Evolutionary conservation across 805 yeast species (phyloP), one percentile per base, ranked within the genome.

Genomic region (Myxozyma sirexii): DNA sequence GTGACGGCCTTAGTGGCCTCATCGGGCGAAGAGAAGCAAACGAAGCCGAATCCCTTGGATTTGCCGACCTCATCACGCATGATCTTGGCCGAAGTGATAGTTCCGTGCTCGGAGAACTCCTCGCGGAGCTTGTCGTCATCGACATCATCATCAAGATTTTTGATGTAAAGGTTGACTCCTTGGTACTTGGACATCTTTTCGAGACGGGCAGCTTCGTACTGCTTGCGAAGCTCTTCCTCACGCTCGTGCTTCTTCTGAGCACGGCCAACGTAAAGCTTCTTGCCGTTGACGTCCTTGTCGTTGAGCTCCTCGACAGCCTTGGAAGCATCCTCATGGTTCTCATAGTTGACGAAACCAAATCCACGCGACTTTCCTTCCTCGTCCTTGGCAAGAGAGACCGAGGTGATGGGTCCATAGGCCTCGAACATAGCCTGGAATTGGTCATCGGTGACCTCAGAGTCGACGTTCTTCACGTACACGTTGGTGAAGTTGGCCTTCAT

Each of bases 181-280:
- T 92, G 97, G 84, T 88, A 91, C 80, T 93, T 92, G 74, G 87
- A 84, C 75, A 90, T 80, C 78, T 90, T 90, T 81, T 94, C 98
- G 76, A 88, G 82, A 76, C 96, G 86, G 70, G 88, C 86, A 69
- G 88, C 84, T 80, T 94, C 98, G 81, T 90, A 87, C 81, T 90
- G 96, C 80, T 87, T 87, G 82, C 88, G 90, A 78, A 94, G 88
- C 79, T 91, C 96, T 81, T 90, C 96, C 74, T 86, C 78, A 83
- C 99, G 92, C 84, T 94, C 99, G 78, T 88, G 83, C 85, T 91
- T 93, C 91, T 91, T 93, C 83, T 94, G 99, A 70, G 99, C 99
- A 80, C 99, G 90, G 72, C 97, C 97, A 72, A 93, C 99, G 77
- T 85, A 94, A 68, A 94, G 79, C 77, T 81, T 84, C 81, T 89